Evolutionary conservation across 2,329 filamentous ascomycete genomes (phyloP), one percentile per base, ranked within the genome.

Genomic region (Penicillium carneum): DNA sequence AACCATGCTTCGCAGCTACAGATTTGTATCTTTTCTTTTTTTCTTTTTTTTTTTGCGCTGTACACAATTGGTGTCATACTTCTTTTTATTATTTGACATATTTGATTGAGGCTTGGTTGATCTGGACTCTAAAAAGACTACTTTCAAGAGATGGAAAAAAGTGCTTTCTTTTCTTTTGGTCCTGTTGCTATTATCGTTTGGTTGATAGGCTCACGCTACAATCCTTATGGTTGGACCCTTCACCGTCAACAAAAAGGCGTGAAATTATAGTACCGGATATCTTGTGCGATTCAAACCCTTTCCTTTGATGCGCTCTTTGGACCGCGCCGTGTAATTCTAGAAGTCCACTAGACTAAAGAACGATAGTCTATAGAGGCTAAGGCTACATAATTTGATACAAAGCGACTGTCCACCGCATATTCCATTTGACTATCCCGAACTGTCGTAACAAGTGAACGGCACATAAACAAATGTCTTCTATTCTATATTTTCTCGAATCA

Each of bases 1-100:
- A 70, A 62, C 34, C 53, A 61, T 54, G 63, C 55, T 57, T 67
- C 61, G 41, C 61, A 62, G 61, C 62, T 54, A 62, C 52, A 51
- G 56, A 54, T 60, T 62, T 63, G 50, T 63, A 63, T 59, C 38
- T 67, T 66, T 59, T 72, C 42, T 26, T 26, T 26, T 26, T 26
- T 6, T 26, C 23, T 26, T 26, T 67, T 66, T 59, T 72, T 67
- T 64, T 69, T 42, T 51, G 67, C 41, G 59, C 38, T 56, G 46
- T 54, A 39, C 53, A 56, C 64, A 45, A 43, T 61, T 57, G 50
- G 46, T 54, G 48, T 57, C 54, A 20, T 49, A 23, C 34, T n/a
- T 9, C 38, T 62, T 26, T 46, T 46, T 57, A 51, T 33, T 50
- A 26, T 57, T 46, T 18, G 45, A 57, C 31, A 45, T 51, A 51